phyloP scores from a whole-genome alignment of 306 rosid species.

The Styphnolobium japonicum region DNA sequence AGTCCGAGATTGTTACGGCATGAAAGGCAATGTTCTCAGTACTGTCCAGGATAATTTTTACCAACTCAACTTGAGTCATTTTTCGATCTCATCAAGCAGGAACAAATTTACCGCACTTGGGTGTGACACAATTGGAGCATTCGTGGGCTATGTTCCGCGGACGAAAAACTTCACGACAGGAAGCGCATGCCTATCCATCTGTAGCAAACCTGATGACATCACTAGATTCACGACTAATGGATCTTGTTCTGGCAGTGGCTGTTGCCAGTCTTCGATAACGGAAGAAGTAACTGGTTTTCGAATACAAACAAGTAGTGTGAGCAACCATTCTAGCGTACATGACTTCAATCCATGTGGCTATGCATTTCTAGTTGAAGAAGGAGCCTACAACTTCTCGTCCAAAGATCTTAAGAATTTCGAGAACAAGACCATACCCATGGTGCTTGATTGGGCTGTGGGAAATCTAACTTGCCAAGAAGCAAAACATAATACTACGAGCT shows the following conservation, averaged over 20 bases:
- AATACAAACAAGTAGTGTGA: background rate
- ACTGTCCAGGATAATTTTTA: background rate
- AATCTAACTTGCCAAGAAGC: constrained; percentile 15
- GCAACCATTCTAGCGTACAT: background rate
- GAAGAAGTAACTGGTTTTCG: background rate
- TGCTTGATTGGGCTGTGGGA: constrained; percentile 37
- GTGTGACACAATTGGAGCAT: background rate
- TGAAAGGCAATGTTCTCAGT: background rate
- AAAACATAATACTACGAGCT: background rate
- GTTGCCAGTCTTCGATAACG: background rate
- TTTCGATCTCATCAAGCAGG: background rate
- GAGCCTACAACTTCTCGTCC: background rate
- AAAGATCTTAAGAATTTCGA: background rate
- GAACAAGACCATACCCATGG: background rate
- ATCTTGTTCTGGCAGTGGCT: background rate
- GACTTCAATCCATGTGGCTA: background rate
- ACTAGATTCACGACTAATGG: background rate
- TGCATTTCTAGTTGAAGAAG: background rate
- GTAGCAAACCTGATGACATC: background rate
- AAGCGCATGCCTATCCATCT: background rate
- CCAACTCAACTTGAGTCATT: background rate
- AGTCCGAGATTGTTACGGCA: background rate
- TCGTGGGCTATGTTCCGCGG: background rate
- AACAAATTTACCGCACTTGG: constrained; percentile 21
- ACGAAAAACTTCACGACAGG: background rate